phyloP scores from a whole-genome alignment of 2,329 filamentous ascomycete species.

The Microcyclospora tardicrescens region DNA sequence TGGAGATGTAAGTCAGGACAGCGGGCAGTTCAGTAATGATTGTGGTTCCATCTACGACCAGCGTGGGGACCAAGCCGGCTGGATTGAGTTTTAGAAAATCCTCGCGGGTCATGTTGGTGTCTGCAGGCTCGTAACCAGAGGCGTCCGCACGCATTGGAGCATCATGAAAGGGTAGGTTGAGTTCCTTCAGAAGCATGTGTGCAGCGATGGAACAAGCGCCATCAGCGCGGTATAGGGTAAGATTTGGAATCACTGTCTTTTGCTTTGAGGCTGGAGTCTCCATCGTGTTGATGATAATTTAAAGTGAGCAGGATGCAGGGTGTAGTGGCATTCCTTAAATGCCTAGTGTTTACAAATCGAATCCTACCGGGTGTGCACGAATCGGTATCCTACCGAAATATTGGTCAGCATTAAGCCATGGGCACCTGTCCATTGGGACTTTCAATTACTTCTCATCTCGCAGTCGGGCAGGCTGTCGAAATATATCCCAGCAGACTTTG shows the following conservation, averaged over 20 bases:
- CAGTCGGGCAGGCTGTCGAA: too few species aligned
- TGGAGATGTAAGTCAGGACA: constrained; percentile 21
- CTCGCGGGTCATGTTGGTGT: constrained; percentile 1
- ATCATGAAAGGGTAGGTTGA: constrained; percentile 3
- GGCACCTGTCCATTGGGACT: too few species aligned
- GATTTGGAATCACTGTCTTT: background rate
- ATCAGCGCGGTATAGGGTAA: constrained; percentile 5
- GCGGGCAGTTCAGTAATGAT: constrained; percentile 24
- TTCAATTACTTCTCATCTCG: too few species aligned
- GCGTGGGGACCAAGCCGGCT: constrained; percentile 21
- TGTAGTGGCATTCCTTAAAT: too few species aligned
- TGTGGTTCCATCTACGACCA: constrained; percentile 14
- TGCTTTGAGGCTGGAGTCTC: background rate
- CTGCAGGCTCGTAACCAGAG: constrained; percentile 1
- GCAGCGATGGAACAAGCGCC: constrained; percentile 5
- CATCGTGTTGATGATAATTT: too few species aligned
- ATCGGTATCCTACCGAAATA: too few species aligned
- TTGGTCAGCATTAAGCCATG: too few species aligned
- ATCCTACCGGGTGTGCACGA: too few species aligned
- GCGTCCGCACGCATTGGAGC: background rate
- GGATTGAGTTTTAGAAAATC: constrained; percentile 20
- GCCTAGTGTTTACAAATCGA: too few species aligned
- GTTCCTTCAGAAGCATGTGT: constrained; percentile 5
- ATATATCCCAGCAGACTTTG: too few species aligned
- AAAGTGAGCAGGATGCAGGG: too few species aligned